Conservation (phyloP, 2,329 filamentous ascomycete genomes). For the Aspergillus intermedius region DNA sequence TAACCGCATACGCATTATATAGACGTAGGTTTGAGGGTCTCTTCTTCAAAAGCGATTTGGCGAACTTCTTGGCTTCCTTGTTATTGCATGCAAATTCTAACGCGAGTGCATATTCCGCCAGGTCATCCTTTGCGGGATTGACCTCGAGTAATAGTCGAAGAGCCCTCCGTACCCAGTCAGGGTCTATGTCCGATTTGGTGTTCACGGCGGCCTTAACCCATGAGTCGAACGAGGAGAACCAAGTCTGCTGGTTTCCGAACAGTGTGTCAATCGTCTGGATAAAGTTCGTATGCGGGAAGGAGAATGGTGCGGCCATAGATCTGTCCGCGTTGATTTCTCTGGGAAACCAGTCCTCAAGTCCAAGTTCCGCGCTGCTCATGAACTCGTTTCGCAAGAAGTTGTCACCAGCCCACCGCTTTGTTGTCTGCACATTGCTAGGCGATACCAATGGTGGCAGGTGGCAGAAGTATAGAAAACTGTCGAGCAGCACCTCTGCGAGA, state of each 20-base stretch:
- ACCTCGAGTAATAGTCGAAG: constrained; percentile 53
- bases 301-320: constrained; percentile 17
- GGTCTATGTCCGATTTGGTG: constrained; percentile 31
- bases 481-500: constrained; percentile 49
- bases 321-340: constrained; percentile 4
- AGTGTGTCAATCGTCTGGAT: constrained; percentile 47
- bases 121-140: constrained; percentile 38
- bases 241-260: constrained; percentile 46
- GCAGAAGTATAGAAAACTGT: constrained; percentile 66
- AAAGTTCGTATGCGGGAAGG: constrained; percentile 33
- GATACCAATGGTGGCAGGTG: constrained; percentile 52
- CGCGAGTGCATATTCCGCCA: constrained; percentile 66
- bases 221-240: constrained; percentile 35
- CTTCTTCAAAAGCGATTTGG: constrained; percentile 66
- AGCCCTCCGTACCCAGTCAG: constrained; percentile 45
- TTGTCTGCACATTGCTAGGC: constrained; percentile 16
- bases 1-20: constrained; percentile 72
- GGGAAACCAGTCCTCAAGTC: constrained; percentile 22
- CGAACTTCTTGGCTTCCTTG: constrained; percentile 57
- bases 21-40: constrained; percentile 58
- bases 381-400: constrained; percentile 46
- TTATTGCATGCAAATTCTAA: constrained; percentile 56
- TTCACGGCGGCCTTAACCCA: constrained; percentile 22
- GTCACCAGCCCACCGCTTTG: constrained; percentile 44
- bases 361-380: constrained; percentile 21